Evolutionary conservation across 805 yeast species (phyloP).

Genomic region (Yamadazyma scolyti): DNA sequence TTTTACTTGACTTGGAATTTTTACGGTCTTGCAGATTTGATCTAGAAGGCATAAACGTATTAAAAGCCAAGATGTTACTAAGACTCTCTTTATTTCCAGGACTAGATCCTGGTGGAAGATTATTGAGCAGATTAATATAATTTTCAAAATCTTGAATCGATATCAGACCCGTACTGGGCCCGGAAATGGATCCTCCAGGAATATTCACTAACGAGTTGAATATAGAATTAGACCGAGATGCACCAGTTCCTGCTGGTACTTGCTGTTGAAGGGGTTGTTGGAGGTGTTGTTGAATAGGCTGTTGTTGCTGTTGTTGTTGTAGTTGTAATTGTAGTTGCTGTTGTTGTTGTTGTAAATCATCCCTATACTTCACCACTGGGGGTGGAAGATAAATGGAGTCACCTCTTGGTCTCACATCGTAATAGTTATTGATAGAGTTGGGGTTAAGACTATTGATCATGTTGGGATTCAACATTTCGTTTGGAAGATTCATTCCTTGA

Average conservation of each 20-base stretch:
- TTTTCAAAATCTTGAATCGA: conserved; percentile 31
- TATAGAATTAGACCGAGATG: conserved; percentile 35
- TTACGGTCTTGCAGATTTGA: conserved; percentile 14
- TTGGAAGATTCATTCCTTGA: too few species aligned
- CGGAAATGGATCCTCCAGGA: conserved; percentile 26
- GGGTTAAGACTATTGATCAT: too few species aligned
- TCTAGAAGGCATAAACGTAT: conserved; percentile 9
- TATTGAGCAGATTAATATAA: conserved; percentile 14
- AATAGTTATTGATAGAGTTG: too few species aligned
- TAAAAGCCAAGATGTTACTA: conserved; percentile 20
- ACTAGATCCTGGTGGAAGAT: neutral
- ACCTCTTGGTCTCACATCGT: conserved; percentile 29
- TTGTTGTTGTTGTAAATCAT: too few species aligned
- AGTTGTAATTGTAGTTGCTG: too few species aligned
- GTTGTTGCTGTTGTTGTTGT: too few species aligned
- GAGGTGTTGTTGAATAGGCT: conserved; percentile 8
- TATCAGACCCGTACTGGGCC: conserved; percentile 17
- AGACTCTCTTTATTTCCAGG: conserved; percentile 23
- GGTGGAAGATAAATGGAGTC: conserved; percentile 39
- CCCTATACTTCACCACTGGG: too few species aligned
- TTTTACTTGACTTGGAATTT: conserved; percentile 21
- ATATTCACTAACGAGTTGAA: conserved; percentile 37
- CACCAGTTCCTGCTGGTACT: neutral
- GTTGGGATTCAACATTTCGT: too few species aligned
- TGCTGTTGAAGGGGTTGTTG: conserved; percentile 5